Base-by-base conservation (phyloP, 2,329 filamentous ascomycete genomes). In the Septoria linicola region DNA sequence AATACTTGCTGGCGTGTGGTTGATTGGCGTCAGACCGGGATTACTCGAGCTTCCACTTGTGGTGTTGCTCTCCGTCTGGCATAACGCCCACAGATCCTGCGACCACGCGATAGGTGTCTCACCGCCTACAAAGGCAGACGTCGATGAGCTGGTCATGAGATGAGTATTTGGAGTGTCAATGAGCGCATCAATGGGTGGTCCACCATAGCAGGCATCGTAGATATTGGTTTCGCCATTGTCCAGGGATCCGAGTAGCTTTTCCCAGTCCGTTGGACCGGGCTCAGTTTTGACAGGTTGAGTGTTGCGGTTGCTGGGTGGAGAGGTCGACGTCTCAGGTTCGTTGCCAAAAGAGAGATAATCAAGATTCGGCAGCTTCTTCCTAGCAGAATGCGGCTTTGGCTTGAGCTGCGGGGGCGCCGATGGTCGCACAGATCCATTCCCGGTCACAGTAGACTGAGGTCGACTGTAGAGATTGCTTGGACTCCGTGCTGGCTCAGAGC, bases 151-250 rank as follows among this genome's bases (percentile, higher is more conserved):
- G 57, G 44, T 49, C 21, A 34, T 46, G 19, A 52, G 40, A n/a
- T 70, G 72, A 0, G 74, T 65, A 14, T 76, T 70, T 8, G 76
- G 70, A 3, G 51, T 49, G 27, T 76, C 72, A 25, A 77, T 67
- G 3, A 72, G 55, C 74, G 70, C 61, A 19, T 70, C 66, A 34
- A 70, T 69, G 6, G 75, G 76, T 8, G 79, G 77, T 0, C 86
- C 86, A 31, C 87, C 87, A 60, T 90, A 90, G 49, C 89, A 89
- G 34, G 84, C 85, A 64, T 89, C 85, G 68, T 89, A 93, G n/a
- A 95, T 85, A 64, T 92, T 95, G 47, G 84, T 82, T 58, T 85
- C 80, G 0, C 88, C 88, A 30, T 84, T 84, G 61, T 95, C 89
- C 67, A 95, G 83, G 17, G 85, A 85, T 3, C 86, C 84, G 1